phyloP scores from a whole-genome alignment of 352 stramenopile genomes.

The Globisporangium solare region DNA sequence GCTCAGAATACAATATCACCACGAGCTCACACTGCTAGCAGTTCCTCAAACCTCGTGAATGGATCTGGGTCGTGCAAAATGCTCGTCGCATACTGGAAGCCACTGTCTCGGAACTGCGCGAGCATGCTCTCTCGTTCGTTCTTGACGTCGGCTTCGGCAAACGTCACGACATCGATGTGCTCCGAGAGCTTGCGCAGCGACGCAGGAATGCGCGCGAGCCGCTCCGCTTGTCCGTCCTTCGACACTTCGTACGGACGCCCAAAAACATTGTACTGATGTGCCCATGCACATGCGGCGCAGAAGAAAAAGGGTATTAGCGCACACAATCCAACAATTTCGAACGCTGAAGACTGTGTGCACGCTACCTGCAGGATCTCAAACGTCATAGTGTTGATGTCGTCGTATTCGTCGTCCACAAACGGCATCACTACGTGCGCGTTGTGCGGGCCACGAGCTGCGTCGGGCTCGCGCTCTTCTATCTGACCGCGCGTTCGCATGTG shows the following conservation, averaged over 20 bases:
- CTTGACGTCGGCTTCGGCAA: slow-evolving; percentile 60
- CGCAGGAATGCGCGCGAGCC: slow-evolving; percentile 51
- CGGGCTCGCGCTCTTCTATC: no score
- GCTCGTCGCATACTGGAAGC: slow-evolving; percentile 58
- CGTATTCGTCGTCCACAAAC: no score
- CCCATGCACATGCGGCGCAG: neutral
- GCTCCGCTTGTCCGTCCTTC: slow-evolving; percentile 61
- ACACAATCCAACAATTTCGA: neutral
- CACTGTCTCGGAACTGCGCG: slow-evolving; percentile 40
- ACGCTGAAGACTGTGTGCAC: neutral
- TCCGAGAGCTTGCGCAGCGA: slow-evolving; percentile 38
- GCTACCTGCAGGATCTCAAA: slow-evolving; percentile 64
- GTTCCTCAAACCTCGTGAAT: slow-evolving; percentile 48
- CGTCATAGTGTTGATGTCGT: slow-evolving; percentile 24
- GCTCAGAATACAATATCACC: neutral
- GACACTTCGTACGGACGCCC: slow-evolving; percentile 65
- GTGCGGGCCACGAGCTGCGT: no score
- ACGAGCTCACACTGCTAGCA: neutral
- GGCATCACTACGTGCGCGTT: no score
- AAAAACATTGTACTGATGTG: slow-evolving; percentile 84
- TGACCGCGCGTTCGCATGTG: no score
- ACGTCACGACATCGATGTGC: slow-evolving; percentile 72
- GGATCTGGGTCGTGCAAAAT: slow-evolving; percentile 74
- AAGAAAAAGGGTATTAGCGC: neutral
- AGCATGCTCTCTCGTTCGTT: slow-evolving; percentile 58